A percentile compares a stretch with the other conserved stretches of the same genome.
Conservation (phyloP, 2,329 filamentous ascomycete species). For the Fusarium anthophilum region DNA sequence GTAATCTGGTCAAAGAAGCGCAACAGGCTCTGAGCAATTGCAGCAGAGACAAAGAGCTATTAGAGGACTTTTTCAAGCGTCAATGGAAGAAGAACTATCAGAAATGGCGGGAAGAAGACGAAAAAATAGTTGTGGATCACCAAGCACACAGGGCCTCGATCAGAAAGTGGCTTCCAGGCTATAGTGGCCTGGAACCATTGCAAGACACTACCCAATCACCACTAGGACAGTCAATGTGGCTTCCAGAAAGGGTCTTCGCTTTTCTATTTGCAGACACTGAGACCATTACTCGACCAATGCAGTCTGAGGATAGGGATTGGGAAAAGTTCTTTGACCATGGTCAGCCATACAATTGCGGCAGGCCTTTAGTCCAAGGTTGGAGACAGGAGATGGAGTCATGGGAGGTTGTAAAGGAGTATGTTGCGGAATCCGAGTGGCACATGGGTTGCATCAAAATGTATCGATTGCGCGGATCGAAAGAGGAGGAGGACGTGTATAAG, state of each 20-base stretch:
- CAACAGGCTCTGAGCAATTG: rapidly evolving
- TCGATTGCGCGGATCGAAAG: background rate
- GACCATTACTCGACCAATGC: rapidly evolving
- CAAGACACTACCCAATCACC: rapidly evolving
- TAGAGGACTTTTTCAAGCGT: rapidly evolving
- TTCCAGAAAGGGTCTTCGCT: background rate
- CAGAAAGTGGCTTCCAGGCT: background rate
- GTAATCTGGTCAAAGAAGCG: rapidly evolving
- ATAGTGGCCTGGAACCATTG: background rate
- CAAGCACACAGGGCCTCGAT: rapidly evolving
- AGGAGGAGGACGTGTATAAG: background rate
- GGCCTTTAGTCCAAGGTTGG: background rate
- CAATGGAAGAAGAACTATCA: rapidly evolving
- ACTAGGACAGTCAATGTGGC: background rate
- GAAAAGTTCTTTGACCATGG: rapidly evolving
- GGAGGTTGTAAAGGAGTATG: background rate
- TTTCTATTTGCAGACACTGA: background rate
- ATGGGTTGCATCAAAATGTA: background rate
- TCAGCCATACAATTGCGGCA: rapidly evolving
- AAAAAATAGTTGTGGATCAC: rapidly evolving
- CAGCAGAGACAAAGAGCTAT: rapidly evolving
- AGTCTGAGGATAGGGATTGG: rapidly evolving
- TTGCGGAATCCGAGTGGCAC: background rate
- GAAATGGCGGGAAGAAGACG: background rate
- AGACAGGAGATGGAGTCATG: background rate